Base-by-base conservation (phyloP, 139 green algal genomes). In the Diplosphaera chodatii region DNA sequence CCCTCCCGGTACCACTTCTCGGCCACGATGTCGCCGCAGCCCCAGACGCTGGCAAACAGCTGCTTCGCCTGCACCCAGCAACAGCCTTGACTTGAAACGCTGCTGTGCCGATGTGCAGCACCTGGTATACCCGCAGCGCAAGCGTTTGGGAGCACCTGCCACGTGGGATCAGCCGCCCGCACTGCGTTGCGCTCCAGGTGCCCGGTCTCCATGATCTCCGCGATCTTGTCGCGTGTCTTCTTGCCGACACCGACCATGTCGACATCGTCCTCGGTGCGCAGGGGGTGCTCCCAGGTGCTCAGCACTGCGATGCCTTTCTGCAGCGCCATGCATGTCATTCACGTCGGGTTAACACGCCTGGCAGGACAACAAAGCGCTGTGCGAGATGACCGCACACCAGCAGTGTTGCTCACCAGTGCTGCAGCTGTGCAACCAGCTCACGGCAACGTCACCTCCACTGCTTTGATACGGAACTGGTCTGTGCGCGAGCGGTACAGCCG, bases 21-120 rank as follows among this genome's bases (percentile, higher is more conserved):
- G 25, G 66, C 73, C 22, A 32, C 64, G 25, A 6, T 29, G 8
- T 27, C 20, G 28, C 71, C 77, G 0, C 28, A 32, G 37, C 77
- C 77, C 77, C 77, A 82, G n/a, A 82, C 67, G 55, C 68, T 48
- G 29, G 28, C 25, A 34, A 82, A 80, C 40, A 40, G 30, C 3
- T 40, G 27, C 16, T 65, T 68, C 15, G 68, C 33, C 27, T 28
- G 33, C 37, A 48, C n/a, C n/a, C n/a, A n/a, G n/a, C n/a, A n/a
- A n/a, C n/a, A n/a, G n/a, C n/a, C n/a, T n/a, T n/a, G n/a, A n/a
- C n/a, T n/a, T n/a, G n/a, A n/a, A n/a, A n/a, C n/a, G n/a, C n/a
- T n/a, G n/a, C n/a, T n/a, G n/a, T n/a, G n/a, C n/a, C n/a, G n/a
- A n/a, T n/a, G n/a, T n/a, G n/a, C n/a, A n/a, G n/a, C n/a, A n/a